Evolutionary conservation across 75 land plant genomes (phyloP), one percentile per base, ranked within the genome.

Genomic region (Azolla pinnata): DNA sequence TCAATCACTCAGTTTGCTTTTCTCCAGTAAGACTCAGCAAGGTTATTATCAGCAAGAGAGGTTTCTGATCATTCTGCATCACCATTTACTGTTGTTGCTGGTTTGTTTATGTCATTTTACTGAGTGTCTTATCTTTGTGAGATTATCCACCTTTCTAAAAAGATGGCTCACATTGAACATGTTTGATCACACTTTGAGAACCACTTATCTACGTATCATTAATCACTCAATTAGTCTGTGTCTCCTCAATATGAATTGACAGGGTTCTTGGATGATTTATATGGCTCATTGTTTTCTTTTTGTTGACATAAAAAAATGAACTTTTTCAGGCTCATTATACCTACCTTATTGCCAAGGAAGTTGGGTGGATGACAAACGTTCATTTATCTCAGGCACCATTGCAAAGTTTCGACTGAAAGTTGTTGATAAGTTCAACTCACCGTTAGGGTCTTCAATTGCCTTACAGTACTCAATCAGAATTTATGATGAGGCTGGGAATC

Each of bases 331-430:
- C 19, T 12, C 20, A 20, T 20, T 47, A 20, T 47, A 47, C 20
- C 19, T 47, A 47, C 50, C 50, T 47, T 20, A 12, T 47, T 47
- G 50, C 20, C 10, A 20, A 7, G 50, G 50, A 47, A 47, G 19
- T 47, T 47, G 50, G 50, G 50, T 47, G 18, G 50, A 47, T 47
- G 19, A 47, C 50, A 7, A 47, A 20, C 7, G 19, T 47, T 12
- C 50, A 47, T 47, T 16, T 47, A 18, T 47, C 20, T 9, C 50
- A 12, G 50, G 50, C 19, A 47, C 50, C 50, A 47, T 47, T 47
- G 50, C 50, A 7, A 12, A 47, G 19, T 47, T 47, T 20, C 10
- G 50, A 47, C 18, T 47, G 20, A 47, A 47, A 47, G 18, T 47
- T 4, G 50, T 47, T 12, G 50, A 47, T 20, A 47, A 47, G 50